Evolutionary conservation across 2,329 filamentous ascomycete genomes (phyloP).

Genomic region (Trichophyton schoenleinii): DNA sequence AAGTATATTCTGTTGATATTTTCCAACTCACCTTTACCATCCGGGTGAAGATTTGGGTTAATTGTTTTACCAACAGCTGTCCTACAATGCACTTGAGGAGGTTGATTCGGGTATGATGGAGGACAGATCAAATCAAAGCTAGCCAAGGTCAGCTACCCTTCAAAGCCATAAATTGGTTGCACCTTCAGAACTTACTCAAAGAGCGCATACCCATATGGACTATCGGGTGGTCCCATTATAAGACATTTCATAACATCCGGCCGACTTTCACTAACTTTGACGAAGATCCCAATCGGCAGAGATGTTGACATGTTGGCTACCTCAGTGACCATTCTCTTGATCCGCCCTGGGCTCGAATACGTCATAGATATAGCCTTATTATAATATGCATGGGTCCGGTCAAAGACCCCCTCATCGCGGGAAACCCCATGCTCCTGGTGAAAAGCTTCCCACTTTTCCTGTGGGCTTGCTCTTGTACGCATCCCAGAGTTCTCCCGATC

Average conservation of each 20-base stretch:
- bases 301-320: conserved; percentile 35
- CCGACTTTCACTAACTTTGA: conserved; percentile 35
- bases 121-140: conserved; percentile 40
- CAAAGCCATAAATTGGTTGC: too few species aligned
- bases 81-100: conserved; percentile 34
- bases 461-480: conserved; percentile 8
- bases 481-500: background rate
- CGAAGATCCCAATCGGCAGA: conserved; percentile 41
- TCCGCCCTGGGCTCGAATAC: conserved; percentile 27
- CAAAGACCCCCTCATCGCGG: conserved; percentile 28
- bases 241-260: conserved; percentile 41
- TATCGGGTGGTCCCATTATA: conserved; percentile 39
- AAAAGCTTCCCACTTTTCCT: conserved; percentile 20
- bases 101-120: conserved; percentile 30
- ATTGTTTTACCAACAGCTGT: conserved; percentile 34
- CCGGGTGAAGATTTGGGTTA: conserved; percentile 42
- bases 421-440: conserved; percentile 25
- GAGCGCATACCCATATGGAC: conserved; percentile 43
- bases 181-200: conserved; percentile 31
- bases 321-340: conserved; percentile 38
- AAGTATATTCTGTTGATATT: background rate
- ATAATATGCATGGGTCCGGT: conserved; percentile 16
- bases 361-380: conserved; percentile 10
- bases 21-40: conserved; percentile 34
- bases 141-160: too few species aligned